phyloP scores from a whole-genome alignment of 2,329 filamentous ascomycete species.

The Fusarium longipes region DNA sequence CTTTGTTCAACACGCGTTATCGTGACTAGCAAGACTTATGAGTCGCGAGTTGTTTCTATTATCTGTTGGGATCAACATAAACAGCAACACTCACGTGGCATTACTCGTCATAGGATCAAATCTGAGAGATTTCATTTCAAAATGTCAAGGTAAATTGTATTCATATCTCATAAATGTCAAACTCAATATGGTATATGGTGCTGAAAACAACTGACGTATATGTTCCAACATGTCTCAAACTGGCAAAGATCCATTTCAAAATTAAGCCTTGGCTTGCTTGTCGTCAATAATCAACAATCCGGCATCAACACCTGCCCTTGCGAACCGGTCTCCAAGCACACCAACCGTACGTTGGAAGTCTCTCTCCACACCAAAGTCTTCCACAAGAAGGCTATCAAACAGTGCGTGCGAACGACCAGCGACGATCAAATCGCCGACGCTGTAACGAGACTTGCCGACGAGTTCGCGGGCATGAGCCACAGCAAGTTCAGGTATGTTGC shows the following conservation, averaged over 20 bases:
- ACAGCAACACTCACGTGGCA: not conserved
- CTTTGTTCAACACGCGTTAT: too few relatives aligned
- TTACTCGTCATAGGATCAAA: fast-evolving
- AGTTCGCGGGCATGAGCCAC: conserved; percentile 32
- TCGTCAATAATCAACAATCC: conserved; percentile 47
- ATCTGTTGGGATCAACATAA: fast-evolving
- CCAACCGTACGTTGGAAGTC: conserved; percentile 46
- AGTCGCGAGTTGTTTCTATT: not conserved
- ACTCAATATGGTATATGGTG: not conserved
- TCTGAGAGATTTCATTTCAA: too few relatives aligned
- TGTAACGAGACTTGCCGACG: conserved; percentile 41
- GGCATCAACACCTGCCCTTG: conserved; percentile 45
- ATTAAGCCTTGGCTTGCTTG: conserved; percentile 13
- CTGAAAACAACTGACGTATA: not conserved
- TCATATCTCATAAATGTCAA: conserved; percentile 1
- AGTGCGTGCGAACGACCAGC: conserved; percentile 39
- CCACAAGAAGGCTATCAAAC: conserved; percentile 27
- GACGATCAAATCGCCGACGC: conserved; percentile 45
- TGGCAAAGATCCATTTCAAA: not conserved
- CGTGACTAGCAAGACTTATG: not conserved
- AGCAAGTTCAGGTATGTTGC: conserved; percentile 44
- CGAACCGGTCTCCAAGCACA: conserved; percentile 44
- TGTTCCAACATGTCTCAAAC: not conserved
- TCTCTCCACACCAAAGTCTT: conserved; percentile 43
- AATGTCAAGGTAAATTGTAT: not conserved